Conservation (phyloP, 305 asterid species). For the Plantago coronopus region DNA sequence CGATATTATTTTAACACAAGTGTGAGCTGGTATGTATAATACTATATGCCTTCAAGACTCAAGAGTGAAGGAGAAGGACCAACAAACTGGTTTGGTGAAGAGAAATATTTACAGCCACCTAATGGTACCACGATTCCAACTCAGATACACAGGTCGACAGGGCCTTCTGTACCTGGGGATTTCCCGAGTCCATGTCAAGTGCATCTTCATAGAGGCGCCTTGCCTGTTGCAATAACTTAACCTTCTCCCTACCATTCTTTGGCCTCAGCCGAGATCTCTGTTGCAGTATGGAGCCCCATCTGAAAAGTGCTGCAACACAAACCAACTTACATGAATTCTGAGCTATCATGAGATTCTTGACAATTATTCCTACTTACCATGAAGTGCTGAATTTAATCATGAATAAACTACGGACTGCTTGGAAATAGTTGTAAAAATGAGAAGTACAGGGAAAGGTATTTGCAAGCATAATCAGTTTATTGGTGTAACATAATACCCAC, state of each 20-base stretch:
- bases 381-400: too few relatives aligned
- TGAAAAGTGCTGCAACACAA: conserved; percentile 71
- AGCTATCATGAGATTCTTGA: neutral
- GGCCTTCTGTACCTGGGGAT: conserved; percentile 53
- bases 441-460: too few relatives aligned
- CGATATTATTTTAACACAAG: conserved; percentile 12
- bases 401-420: too few relatives aligned
- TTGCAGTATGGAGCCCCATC: conserved; percentile 87
- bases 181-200: conserved; percentile 65
- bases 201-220: conserved; percentile 78
- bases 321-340: conserved; percentile 7
- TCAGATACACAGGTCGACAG: conserved; percentile 68
- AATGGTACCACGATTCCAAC: conserved; percentile 56
- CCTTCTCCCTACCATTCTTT: conserved; percentile 64
- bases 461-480: too few relatives aligned
- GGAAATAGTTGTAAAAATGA: neutral
- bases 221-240: conserved; percentile 80
- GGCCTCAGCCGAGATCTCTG: conserved; percentile 78
- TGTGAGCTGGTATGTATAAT: too few relatives aligned
- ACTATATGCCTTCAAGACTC: conserved; percentile 3
- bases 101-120: conserved; percentile 23
- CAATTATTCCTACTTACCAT: neutral
- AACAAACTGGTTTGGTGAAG: too few relatives aligned
- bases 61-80: conserved; percentile 6
- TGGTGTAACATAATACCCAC: neutral